A percentile compares a stretch with the other conserved stretches of the same genome.
Conservation (phyloP, 2,329 filamentous ascomycete genomes). For the Decorospora gaudefroyi region DNA sequence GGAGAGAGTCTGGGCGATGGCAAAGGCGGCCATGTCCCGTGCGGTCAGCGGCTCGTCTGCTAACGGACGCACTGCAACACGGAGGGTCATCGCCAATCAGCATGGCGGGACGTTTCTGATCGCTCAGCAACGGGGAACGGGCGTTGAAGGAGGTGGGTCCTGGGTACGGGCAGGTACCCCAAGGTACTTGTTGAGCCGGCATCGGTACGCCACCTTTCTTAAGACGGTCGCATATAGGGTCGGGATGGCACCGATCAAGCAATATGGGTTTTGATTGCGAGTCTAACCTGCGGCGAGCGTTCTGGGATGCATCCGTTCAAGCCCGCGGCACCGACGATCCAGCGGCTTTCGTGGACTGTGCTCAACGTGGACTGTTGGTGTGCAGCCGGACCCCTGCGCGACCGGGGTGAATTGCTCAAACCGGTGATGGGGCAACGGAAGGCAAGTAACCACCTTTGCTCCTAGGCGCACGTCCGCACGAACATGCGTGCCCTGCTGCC, state of each 20-base stretch:
- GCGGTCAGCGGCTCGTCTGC: constrained; percentile 31
- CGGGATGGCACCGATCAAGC: constrained; percentile 43
- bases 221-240: constrained; percentile 36
- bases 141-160: constrained; percentile 29
- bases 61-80: constrained; percentile 29
- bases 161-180: constrained; percentile 29
- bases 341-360: constrained; percentile 43
- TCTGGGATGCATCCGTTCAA: constrained; percentile 42
- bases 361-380: constrained; percentile 45
- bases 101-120: constrained; percentile 31
- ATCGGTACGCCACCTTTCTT: constrained; percentile 36
- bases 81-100: constrained; percentile 39
- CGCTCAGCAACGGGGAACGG: constrained; percentile 32
- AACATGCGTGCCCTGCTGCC: constrained; percentile 33
- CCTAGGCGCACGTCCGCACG: constrained; percentile 31
- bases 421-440: constrained; percentile 34
- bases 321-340: constrained; percentile 44
- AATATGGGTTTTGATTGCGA: constrained; percentile 48
- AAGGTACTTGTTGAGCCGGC: constrained; percentile 42
- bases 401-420: constrained; percentile 35
- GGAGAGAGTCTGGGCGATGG: constrained; percentile 23
- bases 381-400: constrained; percentile 28
- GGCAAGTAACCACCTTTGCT: constrained; percentile 27
- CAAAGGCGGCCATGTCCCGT: constrained; percentile 33
- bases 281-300: constrained; percentile 40